Base-by-base conservation (phyloP, 495 filamentous ascomycete genomes). In the Pseudevernia furfuracea region DNA sequence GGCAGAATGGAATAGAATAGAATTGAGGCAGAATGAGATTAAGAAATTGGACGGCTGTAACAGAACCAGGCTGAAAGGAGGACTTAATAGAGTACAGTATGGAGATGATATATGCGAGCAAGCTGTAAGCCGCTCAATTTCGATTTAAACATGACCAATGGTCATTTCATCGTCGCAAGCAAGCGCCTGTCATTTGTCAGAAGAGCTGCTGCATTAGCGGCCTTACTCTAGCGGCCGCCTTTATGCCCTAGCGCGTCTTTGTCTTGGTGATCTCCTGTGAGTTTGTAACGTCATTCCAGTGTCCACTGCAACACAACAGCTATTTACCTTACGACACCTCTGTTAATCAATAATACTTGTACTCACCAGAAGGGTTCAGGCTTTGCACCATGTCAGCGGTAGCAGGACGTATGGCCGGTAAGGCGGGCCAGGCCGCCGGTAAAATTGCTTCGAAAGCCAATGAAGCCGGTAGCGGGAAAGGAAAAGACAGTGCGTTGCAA, bases 401-500 rank as follows among this genome's bases (percentile, higher is more conserved):
- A 76, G 78, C 80, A 73, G 73, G 76, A 66, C 77, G 80, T 70
- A 76, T 77, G 74, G 80, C 77, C 67, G 75, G 64, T 30, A 69
- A 71, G 57, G 67, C 67, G 25, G 67, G 64, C 48, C 63, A 66
- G 43, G 61, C 69, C 37, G 30, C 57, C 25, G 60, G 44, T 19
- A 60, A 58, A 46, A 25, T 61, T 49, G 65, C 64, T n/a, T 48
- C 63, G 10, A 71, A 66, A 58, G 67, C 79, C 66, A 72, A 71
- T 32, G 68, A 68, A 68, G 67, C 66, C 17, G 62, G 30, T n/a
- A 67, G 46, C 15, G 77, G 77, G 70, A 79, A 81, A 73, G 66
- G 76, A 63, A 72, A 78, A 69, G 75, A 80, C 62, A 75, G 77
- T 68, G 75, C 72, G 68, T 74, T 92, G 72, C 79, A 82, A 63